Evolutionary conservation across 345 rosid genomes (phyloP).

Genomic region (Microcos paniculata): DNA sequence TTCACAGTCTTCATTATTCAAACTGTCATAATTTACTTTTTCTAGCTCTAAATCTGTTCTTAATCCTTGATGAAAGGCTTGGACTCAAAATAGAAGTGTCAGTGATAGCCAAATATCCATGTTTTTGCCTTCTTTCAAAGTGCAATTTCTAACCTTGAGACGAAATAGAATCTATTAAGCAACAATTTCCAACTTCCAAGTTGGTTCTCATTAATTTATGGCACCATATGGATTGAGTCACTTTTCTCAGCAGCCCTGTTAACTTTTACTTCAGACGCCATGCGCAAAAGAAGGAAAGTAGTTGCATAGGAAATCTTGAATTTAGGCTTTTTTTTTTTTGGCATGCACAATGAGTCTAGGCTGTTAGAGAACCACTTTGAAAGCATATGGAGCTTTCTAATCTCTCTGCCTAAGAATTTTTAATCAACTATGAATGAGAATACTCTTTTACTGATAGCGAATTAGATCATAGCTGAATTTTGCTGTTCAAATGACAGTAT

Average conservation of each 20-base stretch:
- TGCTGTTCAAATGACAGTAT: no score
- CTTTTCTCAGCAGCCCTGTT: neutral
- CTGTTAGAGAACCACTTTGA: neutral
- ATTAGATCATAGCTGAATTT: neutral
- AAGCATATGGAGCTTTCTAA: neutral
- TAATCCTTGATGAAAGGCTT: neutral
- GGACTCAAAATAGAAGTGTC: neutral
- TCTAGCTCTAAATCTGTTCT: neutral
- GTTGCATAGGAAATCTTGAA: neutral
- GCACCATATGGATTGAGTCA: neutral
- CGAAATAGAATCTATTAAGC: neutral
- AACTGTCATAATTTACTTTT: conserved; percentile 1
- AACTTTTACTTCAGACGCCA: neutral
- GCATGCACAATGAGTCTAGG: no score
- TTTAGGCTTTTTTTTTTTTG: no score
- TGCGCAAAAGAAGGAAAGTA: neutral
- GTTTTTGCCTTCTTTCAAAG: neutral
- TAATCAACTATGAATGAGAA: neutral
- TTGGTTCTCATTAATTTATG: neutral
- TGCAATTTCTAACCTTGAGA: conserved; percentile 4
- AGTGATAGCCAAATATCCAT: neutral
- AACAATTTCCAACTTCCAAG: neutral
- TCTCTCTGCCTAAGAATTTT: neutral
- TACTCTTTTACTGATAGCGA: neutral
- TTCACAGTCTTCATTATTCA: neutral